Conservation (phyloP, 768 basidiomycete species). For the Termitomyces sp. region DNA sequence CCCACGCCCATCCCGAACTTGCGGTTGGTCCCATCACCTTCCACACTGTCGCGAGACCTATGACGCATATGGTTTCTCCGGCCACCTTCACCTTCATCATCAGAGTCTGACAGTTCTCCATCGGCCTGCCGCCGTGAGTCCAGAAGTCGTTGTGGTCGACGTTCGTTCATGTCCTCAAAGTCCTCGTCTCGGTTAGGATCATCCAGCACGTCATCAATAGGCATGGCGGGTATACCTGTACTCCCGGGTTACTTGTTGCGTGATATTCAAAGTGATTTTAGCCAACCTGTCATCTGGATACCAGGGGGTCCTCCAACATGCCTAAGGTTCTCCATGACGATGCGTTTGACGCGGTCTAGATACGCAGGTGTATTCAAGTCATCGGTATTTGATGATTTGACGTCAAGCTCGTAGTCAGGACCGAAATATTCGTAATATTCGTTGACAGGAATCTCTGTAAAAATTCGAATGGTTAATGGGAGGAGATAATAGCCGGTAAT, state of each 20-base stretch:
- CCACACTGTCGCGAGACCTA: slow-evolving; percentile 45
- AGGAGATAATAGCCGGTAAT: not conserved
- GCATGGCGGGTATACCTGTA: slow-evolving; percentile 76
- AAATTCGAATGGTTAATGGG: not conserved
- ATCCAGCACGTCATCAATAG: slow-evolving; percentile 81
- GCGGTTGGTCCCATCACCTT: slow-evolving; percentile 34
- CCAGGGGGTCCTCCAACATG: slow-evolving; percentile 86
- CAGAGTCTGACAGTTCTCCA: slow-evolving; percentile 92
- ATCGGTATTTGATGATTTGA: slow-evolving; percentile 90
- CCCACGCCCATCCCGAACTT: slow-evolving; percentile 67
- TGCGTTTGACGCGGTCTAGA: slow-evolving; percentile 86
- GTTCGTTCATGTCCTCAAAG: slow-evolving; percentile 66
- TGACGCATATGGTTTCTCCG: slow-evolving; percentile 64
- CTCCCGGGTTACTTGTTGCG: not conserved
- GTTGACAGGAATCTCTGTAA: slow-evolving; percentile 84
- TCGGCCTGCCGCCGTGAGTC: slow-evolving; percentile 82
- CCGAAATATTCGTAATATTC: slow-evolving; percentile 99
- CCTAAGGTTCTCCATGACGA: slow-evolving; percentile 87
- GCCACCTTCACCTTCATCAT: slow-evolving; percentile 92
- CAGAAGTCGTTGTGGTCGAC: slow-evolving; percentile 69
- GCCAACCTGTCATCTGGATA: slow-evolving; percentile 82
- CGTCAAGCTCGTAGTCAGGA: slow-evolving; percentile 94
- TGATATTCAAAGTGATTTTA: not conserved
- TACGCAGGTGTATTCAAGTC: slow-evolving; percentile 93
- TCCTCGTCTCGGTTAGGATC: slow-evolving; percentile 83